Percentiles rank a stretch among this genome's conserved stretches.
Conservation (phyloP, 2,329 filamentous ascomycete genomes). For the Botrytis paeoniae region DNA sequence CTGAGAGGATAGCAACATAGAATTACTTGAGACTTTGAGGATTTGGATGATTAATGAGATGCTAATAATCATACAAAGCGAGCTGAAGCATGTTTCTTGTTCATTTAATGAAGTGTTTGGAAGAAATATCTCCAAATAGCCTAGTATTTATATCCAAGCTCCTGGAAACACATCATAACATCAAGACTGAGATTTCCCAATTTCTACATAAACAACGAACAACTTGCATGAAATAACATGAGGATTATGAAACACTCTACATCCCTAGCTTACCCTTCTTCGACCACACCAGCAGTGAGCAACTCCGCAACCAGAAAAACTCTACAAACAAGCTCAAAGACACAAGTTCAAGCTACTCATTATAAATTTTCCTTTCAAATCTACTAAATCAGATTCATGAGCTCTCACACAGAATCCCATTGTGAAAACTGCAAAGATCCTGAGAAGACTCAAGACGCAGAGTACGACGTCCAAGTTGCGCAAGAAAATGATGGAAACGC, state of each 20-base stretch:
- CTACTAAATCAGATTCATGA: not conserved
- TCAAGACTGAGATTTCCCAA: not conserved
- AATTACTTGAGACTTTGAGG: no score
- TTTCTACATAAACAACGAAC: not conserved
- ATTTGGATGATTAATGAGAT: no score
- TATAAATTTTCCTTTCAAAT: no score
- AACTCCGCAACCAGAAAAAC: not conserved
- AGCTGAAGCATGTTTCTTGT: no score
- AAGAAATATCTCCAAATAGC: not conserved
- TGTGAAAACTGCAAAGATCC: not conserved
- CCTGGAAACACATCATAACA: no score
- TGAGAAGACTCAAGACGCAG: fast-evolving
- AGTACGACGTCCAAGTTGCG: no score
- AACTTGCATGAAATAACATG: not conserved
- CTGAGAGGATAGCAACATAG: no score
- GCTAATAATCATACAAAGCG: no score
- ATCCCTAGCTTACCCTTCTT: not conserved
- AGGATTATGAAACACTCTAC: not conserved
- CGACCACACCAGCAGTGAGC: not conserved
- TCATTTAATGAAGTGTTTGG: not conserved
- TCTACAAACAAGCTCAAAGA: not conserved
- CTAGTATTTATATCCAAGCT: not conserved
- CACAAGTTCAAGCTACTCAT: not conserved
- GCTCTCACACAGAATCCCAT: not conserved
- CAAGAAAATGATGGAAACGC: no score